Evolutionary conservation across 768 basidiomycete species (phyloP), one percentile per base, ranked within the genome.

Genomic region (Russula abietina): DNA sequence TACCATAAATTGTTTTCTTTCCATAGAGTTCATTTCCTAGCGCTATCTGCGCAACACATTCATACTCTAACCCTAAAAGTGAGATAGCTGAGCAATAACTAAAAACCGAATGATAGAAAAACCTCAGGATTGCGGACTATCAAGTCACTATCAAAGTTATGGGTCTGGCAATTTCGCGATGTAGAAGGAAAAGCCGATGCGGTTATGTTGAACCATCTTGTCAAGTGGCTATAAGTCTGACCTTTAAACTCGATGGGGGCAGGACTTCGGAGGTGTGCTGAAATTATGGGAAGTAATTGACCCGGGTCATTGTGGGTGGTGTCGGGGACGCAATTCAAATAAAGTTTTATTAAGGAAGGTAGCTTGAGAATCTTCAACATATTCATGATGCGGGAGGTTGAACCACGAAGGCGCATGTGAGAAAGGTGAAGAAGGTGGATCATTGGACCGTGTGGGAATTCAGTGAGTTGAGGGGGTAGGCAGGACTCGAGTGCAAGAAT

Each of bases 381-480:
- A n/a, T 38, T 36, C 14, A 36, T 26, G 22, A 62, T 43, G 26
- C 61, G 49, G 1, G 43, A 38, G 53, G 17, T 58, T 53, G 61
- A 53, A 3, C 61, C 61, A 0, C 26, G 10, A 24, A 62, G 49
- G 39, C 26, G 32, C 22, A 62, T 24, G 7, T 28, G 43, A 7
- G 55, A 38, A 54, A 62, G 61, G 6, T 8, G 41, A 3, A 50
- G 61, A 53, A 62, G 56, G 51, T n/a, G 33, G 19, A 62, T 46
- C 16, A 14, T 28, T 41, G 30, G 56, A 12, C 11, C 45, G 8
- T 11, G n/a, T 14, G 43, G 6, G 9, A 12, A 6, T 30, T 53
- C 24, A 19, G 33, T 32, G 22, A 30, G 57, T 11, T 14, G 24
- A n/a, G 24, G 6, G 24, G 56, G 56, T 32, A 62, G 46, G 52